These are phyloP conservation scores for Termitomyces sp. DNA, from an alignment of 768 basidiomycete genomes.

Conservation along the genomic window DNA sequence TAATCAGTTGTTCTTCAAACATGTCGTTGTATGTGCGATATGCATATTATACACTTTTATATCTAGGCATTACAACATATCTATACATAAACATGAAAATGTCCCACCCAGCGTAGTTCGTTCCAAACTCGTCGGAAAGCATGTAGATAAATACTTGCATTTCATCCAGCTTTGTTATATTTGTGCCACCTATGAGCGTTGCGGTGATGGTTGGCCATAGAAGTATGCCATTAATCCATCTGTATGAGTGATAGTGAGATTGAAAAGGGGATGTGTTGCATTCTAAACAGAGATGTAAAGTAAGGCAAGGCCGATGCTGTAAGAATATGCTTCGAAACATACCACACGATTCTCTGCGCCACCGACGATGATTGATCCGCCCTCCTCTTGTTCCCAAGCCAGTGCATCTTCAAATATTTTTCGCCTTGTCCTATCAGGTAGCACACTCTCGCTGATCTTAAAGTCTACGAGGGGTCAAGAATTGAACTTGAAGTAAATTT, in stretches of 20 bases:
- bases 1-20: background rate
- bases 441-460: slow-evolving; percentile 29
- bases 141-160: background rate
- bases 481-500: background rate
- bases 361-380: slow-evolving; percentile 51
- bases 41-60: background rate
- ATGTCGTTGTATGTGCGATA: background rate
- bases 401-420: slow-evolving; percentile 49
- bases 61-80: background rate
- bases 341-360: slow-evolving; percentile 61
- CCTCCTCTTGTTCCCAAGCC: slow-evolving; percentile 66
- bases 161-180: background rate
- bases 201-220: slow-evolving; percentile 54
- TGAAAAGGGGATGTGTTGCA: slow-evolving; percentile 77
- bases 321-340: slow-evolving; percentile 20
- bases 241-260: slow-evolving; percentile 64
- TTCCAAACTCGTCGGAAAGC: background rate
- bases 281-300: slow-evolving; percentile 41
- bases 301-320: background rate
- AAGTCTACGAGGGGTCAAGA: slow-evolving; percentile 21
- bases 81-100: background rate
- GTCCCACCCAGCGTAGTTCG: background rate
- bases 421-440: slow-evolving; percentile 17
- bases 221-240: slow-evolving; percentile 69
- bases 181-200: slow-evolving; percentile 9